Base-by-base conservation (phyloP, 192 early-diverging fungal species). In the Oehlia diaphana region DNA sequence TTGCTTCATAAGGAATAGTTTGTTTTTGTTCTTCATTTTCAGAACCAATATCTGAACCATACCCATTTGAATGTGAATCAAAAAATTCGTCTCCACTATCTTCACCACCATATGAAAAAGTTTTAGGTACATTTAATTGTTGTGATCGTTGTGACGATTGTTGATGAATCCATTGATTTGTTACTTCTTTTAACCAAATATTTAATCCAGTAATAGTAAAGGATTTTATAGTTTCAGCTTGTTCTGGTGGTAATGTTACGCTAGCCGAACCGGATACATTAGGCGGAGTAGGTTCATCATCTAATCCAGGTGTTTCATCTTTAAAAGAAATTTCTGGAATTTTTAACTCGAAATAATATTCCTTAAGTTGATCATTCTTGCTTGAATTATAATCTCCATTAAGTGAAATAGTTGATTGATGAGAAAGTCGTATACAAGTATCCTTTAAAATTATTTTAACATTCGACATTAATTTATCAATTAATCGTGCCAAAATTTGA, bases 381-480 rank as follows among this genome's bases (percentile, higher is more conserved):
- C 14, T 62, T 12, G 65, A 33, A 42, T 53, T 58, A 21, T 78
- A 63, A 44, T 70, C 74, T 63, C 77, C 66, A 69, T 74, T 72
- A 35, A 84, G 72, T 0, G 78, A 77, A 10, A 86, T 37, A 37
- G 49, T 79, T 10, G 90, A 91, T 67, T 80, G 80, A 67, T 90
- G 89, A 42, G 75, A 75, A 33, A 93, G 69, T 37, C 87, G 81
- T 28, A 93, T 76, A 35, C 72, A 72, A 2, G 87, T 90, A 67
- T 91, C 85, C 31, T 80, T 86, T 67, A 93, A 87, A 4, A 90
- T 87, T 21, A 97, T 85, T 74, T 93, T 94, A 53, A 95, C 89
- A 72, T 89, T 90, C 19, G 94, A 94, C 76, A 96, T 87, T 62
- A 97, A 93, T 65, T 93, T 92, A 67, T 96, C 95, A 72, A 97